A percentile compares a stretch with the other conserved stretches of the same genome.
Conservation (phyloP, 2,329 filamentous ascomycete genomes). For the Amauroascus niger region DNA sequence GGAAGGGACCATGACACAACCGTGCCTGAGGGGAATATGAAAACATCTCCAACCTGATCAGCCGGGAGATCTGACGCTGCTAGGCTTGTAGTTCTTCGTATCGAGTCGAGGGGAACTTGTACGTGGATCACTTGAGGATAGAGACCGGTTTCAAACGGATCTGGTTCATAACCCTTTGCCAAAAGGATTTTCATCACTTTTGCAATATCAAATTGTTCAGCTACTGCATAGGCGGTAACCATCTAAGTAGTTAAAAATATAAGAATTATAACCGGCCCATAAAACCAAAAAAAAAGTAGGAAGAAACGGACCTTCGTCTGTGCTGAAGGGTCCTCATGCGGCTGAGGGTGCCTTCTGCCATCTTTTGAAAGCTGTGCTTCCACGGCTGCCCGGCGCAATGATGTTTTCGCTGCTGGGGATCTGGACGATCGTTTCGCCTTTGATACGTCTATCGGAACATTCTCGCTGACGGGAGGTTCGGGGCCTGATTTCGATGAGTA, state of each 20-base stretch:
- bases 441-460: conserved; percentile 7
- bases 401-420: conserved; percentile 54
- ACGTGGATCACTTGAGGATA: conserved; percentile 58
- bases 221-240: conserved; percentile 57
- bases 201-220: conserved; percentile 56
- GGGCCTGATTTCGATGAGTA: conserved; percentile 1
- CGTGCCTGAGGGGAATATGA: conserved; percentile 90
- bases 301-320: conserved; percentile 29
- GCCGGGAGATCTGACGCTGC: conserved; percentile 30
- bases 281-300: neutral
- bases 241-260: conserved; percentile 27
- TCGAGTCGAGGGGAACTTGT: conserved; percentile 40
- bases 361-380: conserved; percentile 61
- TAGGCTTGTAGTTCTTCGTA: conserved; percentile 36
- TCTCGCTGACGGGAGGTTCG: neutral
- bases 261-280: neutral
- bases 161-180: conserved; percentile 51
- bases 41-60: conserved; percentile 65
- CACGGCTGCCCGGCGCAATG: conserved; percentile 72
- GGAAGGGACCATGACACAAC: conserved; percentile 86
- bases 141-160: conserved; percentile 52
- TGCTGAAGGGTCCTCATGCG: conserved; percentile 29
- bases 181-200: conserved; percentile 49
- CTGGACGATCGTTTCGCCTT: conserved; percentile 40
- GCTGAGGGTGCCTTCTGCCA: conserved; percentile 40